Base-by-base conservation (phyloP, 768 basidiomycete genomes). In the Daedaleopsis nitida region DNA sequence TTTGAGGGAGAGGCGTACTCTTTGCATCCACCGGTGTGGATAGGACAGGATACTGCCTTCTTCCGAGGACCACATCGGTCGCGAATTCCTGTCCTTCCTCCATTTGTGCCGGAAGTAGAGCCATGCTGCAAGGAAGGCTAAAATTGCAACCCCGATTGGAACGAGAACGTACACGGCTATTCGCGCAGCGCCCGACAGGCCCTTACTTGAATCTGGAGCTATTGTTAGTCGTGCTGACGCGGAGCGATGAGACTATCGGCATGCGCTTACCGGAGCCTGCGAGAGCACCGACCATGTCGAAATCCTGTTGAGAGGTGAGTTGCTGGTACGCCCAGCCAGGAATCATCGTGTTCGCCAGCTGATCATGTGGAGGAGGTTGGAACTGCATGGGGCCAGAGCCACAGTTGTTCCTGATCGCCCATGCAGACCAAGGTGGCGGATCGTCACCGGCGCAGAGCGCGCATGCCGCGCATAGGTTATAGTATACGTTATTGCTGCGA, bases 391-490 rank as follows among this genome's bases (percentile, higher is more conserved):
- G 62, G 2, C 38, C 55, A 42, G 57, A 39, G 32, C 14, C 54
- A 23, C 59, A 60, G 21, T 21, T 47, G 34, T 52, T 37, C 0
- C 52, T 50, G 50, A 45, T 43, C 6, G 60, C 60, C 60, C 60
- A 61, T 14, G 35, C 13, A 3, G 55, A 19, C 60, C 60, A 61
- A 23, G 5, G 56, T 1, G 50, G 55, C 4, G 43, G 34, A 23
- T 17, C 19, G n/a, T 58, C 57, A 6, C 39, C 53, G 5, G n/a
- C 1, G 34, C 62, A 63, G 1, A 44, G 34, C 1, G 57, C 48
- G 48, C 62, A 63, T 16, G 57, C 62, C 19, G 62, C 62, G 17
- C 57, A 24, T 39, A 63, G 11, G 49, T 55, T 63, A 38, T 55
- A 63, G 53, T 32, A 27, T 10, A 63, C 53, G 1, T 45, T 58